Conservation (phyloP, 352 stramenopile genomes). For the Pythium angustatum region DNA sequence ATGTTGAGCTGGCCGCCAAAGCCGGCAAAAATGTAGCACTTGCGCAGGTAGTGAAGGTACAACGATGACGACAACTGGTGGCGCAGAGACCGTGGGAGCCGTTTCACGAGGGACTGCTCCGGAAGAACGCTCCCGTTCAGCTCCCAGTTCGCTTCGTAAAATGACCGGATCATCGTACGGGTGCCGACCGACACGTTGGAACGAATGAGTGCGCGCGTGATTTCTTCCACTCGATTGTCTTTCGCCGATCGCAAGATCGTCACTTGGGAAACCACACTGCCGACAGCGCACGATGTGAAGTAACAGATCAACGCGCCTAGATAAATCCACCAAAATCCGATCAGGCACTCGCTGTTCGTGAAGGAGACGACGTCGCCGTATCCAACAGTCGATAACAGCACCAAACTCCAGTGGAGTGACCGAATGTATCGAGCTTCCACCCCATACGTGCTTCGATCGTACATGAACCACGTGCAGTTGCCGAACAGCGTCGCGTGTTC, state of each 20-base stretch:
- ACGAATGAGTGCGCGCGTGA: constrained; percentile 55
- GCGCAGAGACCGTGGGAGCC: constrained; percentile 52
- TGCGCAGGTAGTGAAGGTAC: constrained; percentile 36
- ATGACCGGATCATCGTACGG: constrained; percentile 49
- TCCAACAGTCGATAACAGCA: constrained; percentile 68
- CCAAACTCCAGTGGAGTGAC: constrained; percentile 69
- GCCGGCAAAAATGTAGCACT: constrained; percentile 16
- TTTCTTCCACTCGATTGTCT: constrained; percentile 48
- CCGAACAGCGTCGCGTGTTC: constrained; percentile 45
- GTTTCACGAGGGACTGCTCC: constrained; percentile 46
- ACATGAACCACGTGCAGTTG: constrained; percentile 80
- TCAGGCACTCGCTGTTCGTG: constrained; percentile 51
- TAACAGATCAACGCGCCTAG: constrained; percentile 71
- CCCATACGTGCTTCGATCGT: constrained; percentile 54
- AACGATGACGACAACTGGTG: constrained; percentile 38
- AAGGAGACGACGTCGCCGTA: constrained; percentile 72
- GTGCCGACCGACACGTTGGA: constrained; percentile 40
- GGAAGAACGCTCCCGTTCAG: constrained; percentile 58
- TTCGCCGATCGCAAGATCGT: constrained; percentile 45
- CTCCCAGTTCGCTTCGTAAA: constrained; percentile 77
- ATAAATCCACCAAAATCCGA: constrained; percentile 68
- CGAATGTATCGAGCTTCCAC: constrained; percentile 59
- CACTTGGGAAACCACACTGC: constrained; percentile 55
- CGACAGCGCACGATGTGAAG: constrained; percentile 56
- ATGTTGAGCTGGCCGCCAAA: constrained; percentile 2